Percentiles rank a stretch among this genome's conserved stretches.
Conservation (phyloP, 2,329 filamentous ascomycete species). For the Trichoderma harzianum region DNA sequence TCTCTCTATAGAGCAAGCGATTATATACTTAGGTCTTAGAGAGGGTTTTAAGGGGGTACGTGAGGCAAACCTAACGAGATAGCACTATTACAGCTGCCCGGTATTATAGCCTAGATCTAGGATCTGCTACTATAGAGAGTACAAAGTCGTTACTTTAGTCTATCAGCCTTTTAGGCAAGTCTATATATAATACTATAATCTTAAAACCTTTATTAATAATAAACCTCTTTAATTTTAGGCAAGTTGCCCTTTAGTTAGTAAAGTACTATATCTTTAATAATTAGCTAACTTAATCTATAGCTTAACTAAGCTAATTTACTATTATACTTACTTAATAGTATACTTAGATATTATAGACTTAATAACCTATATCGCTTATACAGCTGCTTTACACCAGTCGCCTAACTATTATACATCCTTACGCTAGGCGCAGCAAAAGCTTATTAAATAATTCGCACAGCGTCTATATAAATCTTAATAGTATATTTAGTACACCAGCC, state of each 20-base stretch:
- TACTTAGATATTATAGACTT: slow-evolving; percentile 29
- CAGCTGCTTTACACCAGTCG: slow-evolving; percentile 11
- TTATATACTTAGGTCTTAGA: slow-evolving; percentile 30
- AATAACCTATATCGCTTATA: slow-evolving; percentile 31
- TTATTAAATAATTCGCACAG: slow-evolving; percentile 23
- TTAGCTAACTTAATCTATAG: not conserved
- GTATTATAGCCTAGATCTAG: slow-evolving; percentile 25
- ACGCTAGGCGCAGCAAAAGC: slow-evolving; percentile 24
- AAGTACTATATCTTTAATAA: not conserved
- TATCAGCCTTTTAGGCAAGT: slow-evolving; percentile 19
- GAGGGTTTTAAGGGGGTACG: slow-evolving; percentile 30
- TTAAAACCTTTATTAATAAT: slow-evolving; percentile 18
- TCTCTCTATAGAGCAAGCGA: slow-evolving; percentile 30
- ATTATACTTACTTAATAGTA: slow-evolving; percentile 30
- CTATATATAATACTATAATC: not conserved
- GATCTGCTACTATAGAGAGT: slow-evolving; percentile 19
- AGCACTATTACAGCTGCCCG: slow-evolving; percentile 27
- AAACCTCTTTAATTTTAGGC: slow-evolving; percentile 32
- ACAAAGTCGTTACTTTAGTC: slow-evolving; percentile 19
- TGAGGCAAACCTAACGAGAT: slow-evolving; percentile 15
- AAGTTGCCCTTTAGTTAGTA: not conserved
- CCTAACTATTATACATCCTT: slow-evolving; percentile 8
- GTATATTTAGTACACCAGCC: slow-evolving; percentile 30
- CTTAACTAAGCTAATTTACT: slow-evolving; percentile 26
- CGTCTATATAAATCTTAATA: slow-evolving; percentile 23